These are phyloP conservation scores for Tuber microsphaerosporum DNA, from an alignment of 495 filamentous ascomycete genomes.

Conservation along the genomic window DNA sequence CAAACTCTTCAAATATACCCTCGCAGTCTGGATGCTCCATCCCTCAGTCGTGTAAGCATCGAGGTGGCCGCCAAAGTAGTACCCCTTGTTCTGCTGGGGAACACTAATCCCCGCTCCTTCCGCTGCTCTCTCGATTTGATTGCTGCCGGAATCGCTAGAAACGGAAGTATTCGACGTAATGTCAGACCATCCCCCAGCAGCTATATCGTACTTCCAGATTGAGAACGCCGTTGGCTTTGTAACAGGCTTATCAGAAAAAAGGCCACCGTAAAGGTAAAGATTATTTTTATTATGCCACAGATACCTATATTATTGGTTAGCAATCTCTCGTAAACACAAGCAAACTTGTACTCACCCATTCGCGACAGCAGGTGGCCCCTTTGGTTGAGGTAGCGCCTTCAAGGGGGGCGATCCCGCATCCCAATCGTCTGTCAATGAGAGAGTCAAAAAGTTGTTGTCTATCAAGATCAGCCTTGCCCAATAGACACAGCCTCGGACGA, in stretches of 20 bases:
- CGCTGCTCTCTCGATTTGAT: slow-evolving; percentile 51
- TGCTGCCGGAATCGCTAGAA: slow-evolving; percentile 27
- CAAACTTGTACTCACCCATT: slow-evolving; percentile 46
- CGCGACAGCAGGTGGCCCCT: slow-evolving; percentile 61
- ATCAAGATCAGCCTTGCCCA: slow-evolving; percentile 37
- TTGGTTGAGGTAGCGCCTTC: slow-evolving; percentile 55
- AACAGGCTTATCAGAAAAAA: slow-evolving; percentile 54
- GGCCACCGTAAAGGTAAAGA: slow-evolving; percentile 65
- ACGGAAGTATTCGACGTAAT: slow-evolving; percentile 28
- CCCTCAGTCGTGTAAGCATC: slow-evolving; percentile 61
- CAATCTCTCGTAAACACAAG: neutral
- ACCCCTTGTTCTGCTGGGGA: slow-evolving; percentile 59
- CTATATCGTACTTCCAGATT: slow-evolving; percentile 62
- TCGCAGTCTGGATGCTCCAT: slow-evolving; percentile 56
- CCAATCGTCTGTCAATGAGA: slow-evolving; percentile 63
- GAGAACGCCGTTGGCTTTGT: slow-evolving; percentile 50
- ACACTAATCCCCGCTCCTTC: slow-evolving; percentile 66
- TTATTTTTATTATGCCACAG: slow-evolving; percentile 63
- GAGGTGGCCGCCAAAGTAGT: slow-evolving; percentile 69
- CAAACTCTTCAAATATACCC: slow-evolving; percentile 64
- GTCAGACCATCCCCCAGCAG: slow-evolving; percentile 54
- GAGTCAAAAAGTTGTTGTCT: slow-evolving; percentile 63
- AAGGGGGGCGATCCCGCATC: slow-evolving; percentile 57
- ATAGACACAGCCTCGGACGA: neutral
- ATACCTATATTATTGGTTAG: slow-evolving; percentile 41